Conservation (phyloP, 345 rosid species). For the Hypericum androsaemum region DNA sequence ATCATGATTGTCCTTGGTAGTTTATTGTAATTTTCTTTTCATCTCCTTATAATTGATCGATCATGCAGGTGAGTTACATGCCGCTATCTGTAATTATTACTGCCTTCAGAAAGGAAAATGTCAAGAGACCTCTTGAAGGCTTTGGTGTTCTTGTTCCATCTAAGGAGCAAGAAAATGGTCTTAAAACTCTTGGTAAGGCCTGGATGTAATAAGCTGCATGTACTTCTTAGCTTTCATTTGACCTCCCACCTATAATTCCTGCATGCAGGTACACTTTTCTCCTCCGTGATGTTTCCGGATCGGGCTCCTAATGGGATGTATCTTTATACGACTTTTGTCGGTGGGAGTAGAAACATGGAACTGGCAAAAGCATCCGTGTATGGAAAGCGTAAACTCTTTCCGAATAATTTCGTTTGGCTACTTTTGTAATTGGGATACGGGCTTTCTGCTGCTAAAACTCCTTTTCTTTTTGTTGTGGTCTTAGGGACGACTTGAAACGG, state of each 20-base stretch:
- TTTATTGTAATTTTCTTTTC: conserved; percentile 10
- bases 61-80: conserved; percentile 56
- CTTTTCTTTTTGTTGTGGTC: background rate
- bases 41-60: background rate
- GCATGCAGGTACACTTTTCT: conserved; percentile 77
- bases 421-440: background rate
- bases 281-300: conserved; percentile 94
- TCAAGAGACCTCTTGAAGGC: conserved; percentile 82
- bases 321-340: conserved; percentile 91
- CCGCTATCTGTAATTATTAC: conserved; percentile 80
- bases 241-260: background rate
- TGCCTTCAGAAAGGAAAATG: conserved; percentile 73
- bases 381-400: conserved; percentile 8
- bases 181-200: conserved; percentile 71
- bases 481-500: conserved; percentile 64
- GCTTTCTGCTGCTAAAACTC: conserved; percentile 4
- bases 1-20: too few species aligned
- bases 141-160: conserved; percentile 95
- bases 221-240: background rate
- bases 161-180: conserved; percentile 70
- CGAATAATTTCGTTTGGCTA: background rate
- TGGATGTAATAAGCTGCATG: background rate
- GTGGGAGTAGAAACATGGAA: conserved; percentile 83
- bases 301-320: conserved; percentile 58
- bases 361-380: conserved; percentile 84